These are phyloP conservation scores for Chlamydomonas eustigma DNA, from an alignment of 139 green algal species.

Conservation along the genomic window DNA sequence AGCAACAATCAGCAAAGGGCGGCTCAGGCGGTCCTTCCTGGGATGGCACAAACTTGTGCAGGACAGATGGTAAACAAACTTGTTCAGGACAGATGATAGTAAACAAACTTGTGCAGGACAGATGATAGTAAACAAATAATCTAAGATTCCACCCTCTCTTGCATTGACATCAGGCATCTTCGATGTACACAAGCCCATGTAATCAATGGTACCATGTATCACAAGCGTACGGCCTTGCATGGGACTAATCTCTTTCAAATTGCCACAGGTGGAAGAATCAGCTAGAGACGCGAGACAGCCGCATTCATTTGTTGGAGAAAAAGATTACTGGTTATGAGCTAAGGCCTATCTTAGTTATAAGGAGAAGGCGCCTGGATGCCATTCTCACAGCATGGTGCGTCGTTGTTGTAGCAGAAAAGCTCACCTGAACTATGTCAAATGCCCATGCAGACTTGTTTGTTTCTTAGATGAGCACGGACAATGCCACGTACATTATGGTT, in stretches of 20 bases:
- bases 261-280: conserved; percentile 74
- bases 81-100: background rate
- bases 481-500: background rate
- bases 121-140: background rate
- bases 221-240: too few relatives aligned
- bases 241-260: too few relatives aligned
- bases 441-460: background rate
- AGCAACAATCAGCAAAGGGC: conserved; percentile 41
- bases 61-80: background rate
- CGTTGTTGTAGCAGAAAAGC: too few relatives aligned
- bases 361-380: conserved; percentile 22
- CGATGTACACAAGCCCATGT: too few relatives aligned
- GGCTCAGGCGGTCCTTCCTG: conserved; percentile 51
- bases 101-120: background rate
- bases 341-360: conserved; percentile 52
- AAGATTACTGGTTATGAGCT: conserved; percentile 41
- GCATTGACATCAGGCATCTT: too few relatives aligned
- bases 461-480: background rate
- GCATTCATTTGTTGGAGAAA: conserved; percentile 25
- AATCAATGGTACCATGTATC: too few relatives aligned
- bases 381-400: conserved; percentile 29
- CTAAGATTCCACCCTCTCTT: too few relatives aligned
- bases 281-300: conserved; percentile 47
- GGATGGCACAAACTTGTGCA: conserved; percentile 48
- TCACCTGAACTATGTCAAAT: background rate